A percentile compares a stretch with the other conserved stretches of the same genome.
These are phyloP conservation scores for Pterocarpus santalinus DNA, from an alignment of 306 rosid species.

Conservation along the genomic window DNA sequence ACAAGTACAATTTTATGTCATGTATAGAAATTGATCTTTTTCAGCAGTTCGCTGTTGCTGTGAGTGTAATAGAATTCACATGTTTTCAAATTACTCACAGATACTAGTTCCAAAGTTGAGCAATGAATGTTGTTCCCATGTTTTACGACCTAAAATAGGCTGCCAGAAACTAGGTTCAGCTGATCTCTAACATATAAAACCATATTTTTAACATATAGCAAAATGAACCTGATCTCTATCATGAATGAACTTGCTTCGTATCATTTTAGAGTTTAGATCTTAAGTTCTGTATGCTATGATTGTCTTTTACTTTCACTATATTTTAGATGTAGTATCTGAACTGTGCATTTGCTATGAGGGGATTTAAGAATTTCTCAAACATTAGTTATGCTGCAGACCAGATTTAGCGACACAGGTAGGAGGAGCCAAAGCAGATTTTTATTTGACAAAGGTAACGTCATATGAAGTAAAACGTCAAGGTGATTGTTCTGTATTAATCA, in stretches of 20 bases:
- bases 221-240: slow-evolving; percentile 50
- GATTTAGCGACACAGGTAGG: too few species aligned
- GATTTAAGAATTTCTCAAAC: too few species aligned
- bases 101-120: slow-evolving; percentile 95
- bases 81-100: slow-evolving; percentile 69
- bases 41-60: slow-evolving; percentile 15
- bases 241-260: slow-evolving; percentile 89
- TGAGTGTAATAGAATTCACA: slow-evolving; percentile 33
- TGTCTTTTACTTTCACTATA: too few species aligned
- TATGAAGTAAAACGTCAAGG: too few species aligned
- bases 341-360: too few species aligned
- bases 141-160: slow-evolving; percentile 70
- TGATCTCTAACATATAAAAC: slow-evolving; percentile 30
- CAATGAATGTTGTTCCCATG: slow-evolving; percentile 92
- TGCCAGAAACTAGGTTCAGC: slow-evolving; percentile 42
- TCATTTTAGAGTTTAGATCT: too few species aligned
- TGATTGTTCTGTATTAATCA: too few species aligned
- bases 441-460: too few species aligned
- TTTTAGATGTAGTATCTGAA: too few species aligned
- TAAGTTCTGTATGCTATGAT: too few species aligned
- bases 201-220: slow-evolving; percentile 30
- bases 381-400: too few species aligned
- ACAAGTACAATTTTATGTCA: slow-evolving; percentile 26
- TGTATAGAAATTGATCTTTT: slow-evolving; percentile 14
- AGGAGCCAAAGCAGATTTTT: too few species aligned